phyloP scores from a whole-genome alignment of 176 grass and related monocot genomes.

The Stipa capillata region DNA sequence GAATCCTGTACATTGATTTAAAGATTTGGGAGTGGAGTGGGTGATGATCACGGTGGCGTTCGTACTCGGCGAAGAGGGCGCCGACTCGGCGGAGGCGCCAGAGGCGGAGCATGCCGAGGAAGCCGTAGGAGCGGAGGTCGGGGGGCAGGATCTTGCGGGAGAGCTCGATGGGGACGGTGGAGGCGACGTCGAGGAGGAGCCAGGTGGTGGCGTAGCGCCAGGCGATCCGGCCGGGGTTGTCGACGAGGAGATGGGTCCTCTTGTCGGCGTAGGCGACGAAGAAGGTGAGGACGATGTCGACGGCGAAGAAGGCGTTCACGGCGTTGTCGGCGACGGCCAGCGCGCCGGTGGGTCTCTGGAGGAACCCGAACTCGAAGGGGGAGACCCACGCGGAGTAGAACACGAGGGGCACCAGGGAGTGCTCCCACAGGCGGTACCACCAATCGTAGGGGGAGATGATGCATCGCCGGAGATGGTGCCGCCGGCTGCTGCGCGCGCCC shows the following conservation, averaged over 20 bases:
- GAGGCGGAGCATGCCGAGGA: slow-evolving; percentile 39
- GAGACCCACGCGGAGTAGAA: slow-evolving; percentile 66
- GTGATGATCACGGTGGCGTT: not conserved
- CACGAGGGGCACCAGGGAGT: slow-evolving; percentile 27
- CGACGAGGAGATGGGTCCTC: slow-evolving; percentile 40
- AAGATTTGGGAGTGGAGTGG: too few species aligned
- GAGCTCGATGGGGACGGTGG: slow-evolving; percentile 25
- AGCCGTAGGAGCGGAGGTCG: not conserved
- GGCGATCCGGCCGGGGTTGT: slow-evolving; percentile 54
- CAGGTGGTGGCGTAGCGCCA: slow-evolving; percentile 24
- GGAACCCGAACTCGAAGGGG: slow-evolving; percentile 76
- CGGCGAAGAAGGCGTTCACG: slow-evolving; percentile 55
- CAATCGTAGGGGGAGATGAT: slow-evolving; percentile 63
- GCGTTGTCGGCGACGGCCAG: slow-evolving; percentile 48
- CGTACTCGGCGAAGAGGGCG: not conserved
- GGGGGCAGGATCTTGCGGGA: not conserved
- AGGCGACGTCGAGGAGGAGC: slow-evolving; percentile 35
- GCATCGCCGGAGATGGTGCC: slow-evolving; percentile 21
- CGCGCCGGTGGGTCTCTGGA: slow-evolving; percentile 7
- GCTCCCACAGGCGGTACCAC: slow-evolving; percentile 35
- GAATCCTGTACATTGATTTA: too few species aligned
- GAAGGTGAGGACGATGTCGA: slow-evolving; percentile 76
- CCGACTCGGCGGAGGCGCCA: slow-evolving; percentile 41
- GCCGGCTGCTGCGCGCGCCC: slow-evolving; percentile 24
- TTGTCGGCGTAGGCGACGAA: slow-evolving; percentile 55